phyloP scores from a whole-genome alignment of 352 stramenopile genomes.

The Phytophthora hibernalis region DNA sequence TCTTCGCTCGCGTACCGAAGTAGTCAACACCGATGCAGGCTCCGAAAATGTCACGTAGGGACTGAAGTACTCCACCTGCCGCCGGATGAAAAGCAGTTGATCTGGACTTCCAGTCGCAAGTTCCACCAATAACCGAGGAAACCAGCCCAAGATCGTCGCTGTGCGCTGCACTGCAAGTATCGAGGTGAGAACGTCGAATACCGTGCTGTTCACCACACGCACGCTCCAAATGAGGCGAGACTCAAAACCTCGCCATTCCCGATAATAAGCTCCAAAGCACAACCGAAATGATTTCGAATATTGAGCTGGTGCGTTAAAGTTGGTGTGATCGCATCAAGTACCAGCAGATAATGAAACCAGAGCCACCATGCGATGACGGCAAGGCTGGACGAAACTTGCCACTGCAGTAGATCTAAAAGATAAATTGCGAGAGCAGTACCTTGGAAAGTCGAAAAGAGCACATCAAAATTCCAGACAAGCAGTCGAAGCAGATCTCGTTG shows the following conservation, averaged over 20 bases:
- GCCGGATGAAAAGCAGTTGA: conserved; percentile 34
- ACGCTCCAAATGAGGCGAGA: conserved; percentile 27
- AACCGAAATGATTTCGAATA: conserved; percentile 26
- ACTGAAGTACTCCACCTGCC: conserved; percentile 34
- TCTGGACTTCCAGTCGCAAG: conserved; percentile 17
- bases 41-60: conserved; percentile 29
- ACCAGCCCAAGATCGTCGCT: conserved; percentile 36
- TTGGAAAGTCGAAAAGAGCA: conserved; percentile 37
- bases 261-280: conserved; percentile 15
- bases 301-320: conserved; percentile 15
- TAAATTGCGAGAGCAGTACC: conserved; percentile 25
- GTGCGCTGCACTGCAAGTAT: conserved; percentile 30
- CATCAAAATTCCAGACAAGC: conserved; percentile 31
- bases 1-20: neutral
- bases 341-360: conserved; percentile 60
- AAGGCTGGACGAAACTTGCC: conserved; percentile 36
- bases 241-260: conserved; percentile 14
- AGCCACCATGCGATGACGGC: conserved; percentile 49
- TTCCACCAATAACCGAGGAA: conserved; percentile 25
- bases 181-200: conserved; percentile 21
- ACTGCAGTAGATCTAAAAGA: conserved; percentile 44
- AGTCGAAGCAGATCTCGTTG: conserved; percentile 29
- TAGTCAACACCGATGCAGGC: neutral
- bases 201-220: neutral
- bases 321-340: conserved; percentile 55